Conservation (phyloP, 2,329 filamentous ascomycete genomes). For the Fusarium sp. region DNA sequence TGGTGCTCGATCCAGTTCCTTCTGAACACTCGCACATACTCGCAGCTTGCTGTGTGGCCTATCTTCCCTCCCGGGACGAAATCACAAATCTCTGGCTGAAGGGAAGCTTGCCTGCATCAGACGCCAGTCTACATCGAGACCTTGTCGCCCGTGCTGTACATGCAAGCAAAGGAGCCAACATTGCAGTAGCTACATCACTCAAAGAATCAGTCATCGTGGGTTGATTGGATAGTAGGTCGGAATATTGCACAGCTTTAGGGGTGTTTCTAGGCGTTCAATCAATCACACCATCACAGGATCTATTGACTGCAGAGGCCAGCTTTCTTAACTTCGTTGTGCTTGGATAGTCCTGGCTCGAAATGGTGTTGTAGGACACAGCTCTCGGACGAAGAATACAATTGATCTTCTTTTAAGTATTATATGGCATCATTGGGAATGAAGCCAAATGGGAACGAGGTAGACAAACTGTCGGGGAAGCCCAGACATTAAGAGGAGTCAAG, state of each 20-base stretch:
- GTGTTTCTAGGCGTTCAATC: background rate
- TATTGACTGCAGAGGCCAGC: background rate
- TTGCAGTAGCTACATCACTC: constrained; percentile 47
- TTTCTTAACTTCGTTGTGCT: background rate
- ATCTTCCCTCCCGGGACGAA: constrained; percentile 86
- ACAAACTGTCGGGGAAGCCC: background rate
- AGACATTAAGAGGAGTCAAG: background rate
- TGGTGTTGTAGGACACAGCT: background rate
- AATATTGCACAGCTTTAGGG: background rate
- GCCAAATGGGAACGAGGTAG: background rate
- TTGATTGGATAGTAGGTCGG: constrained; percentile 6
- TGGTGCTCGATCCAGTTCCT: constrained; percentile 84
- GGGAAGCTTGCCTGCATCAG: constrained; percentile 64
- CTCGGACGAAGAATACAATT: background rate
- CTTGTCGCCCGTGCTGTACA: constrained; percentile 54
- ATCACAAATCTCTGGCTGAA: constrained; percentile 96
- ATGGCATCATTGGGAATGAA: background rate
- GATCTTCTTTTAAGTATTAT: background rate
- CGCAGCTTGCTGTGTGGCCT: constrained; percentile 89
- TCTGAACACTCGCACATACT: constrained; percentile 80
- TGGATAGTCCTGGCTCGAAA: background rate
- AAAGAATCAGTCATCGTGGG: constrained; percentile 47
- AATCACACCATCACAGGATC: background rate
- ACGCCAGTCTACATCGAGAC: constrained; percentile 44
- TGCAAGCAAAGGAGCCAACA: constrained; percentile 51